A percentile compares a stretch with the other conserved stretches of the same genome.
phyloP scores from a whole-genome alignment of 2,329 filamentous ascomycete species.

The Lachnellula occidentalis region DNA sequence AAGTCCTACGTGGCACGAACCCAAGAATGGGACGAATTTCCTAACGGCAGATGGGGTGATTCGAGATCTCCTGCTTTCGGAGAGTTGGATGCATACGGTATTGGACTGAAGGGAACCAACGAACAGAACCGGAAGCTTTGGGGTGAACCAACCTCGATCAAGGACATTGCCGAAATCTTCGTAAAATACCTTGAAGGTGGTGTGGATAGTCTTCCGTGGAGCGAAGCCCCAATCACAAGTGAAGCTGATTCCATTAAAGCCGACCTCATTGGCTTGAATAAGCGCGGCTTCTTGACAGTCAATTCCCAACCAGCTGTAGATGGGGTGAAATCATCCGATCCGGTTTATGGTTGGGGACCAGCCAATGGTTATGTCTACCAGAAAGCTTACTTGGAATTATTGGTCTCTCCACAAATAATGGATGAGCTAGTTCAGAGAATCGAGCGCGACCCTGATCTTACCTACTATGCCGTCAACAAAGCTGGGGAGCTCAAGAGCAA shows the following conservation, averaged over 20 bases:
- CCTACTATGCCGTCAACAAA: constrained; percentile 91
- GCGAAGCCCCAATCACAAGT: constrained; percentile 76
- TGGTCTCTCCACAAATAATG: constrained; percentile 77
- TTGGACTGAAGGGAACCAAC: constrained; percentile 89
- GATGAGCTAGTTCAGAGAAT: constrained; percentile 73
- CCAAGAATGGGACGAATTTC: constrained; percentile 98
- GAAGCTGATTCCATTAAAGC: constrained; percentile 76
- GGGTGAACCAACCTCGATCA: constrained; percentile 76
- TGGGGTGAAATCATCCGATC: constrained; percentile 80
- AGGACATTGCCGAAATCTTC: constrained; percentile 79
- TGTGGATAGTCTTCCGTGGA: constrained; percentile 85
- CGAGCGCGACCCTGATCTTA: constrained; percentile 72
- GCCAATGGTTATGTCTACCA: constrained; percentile 96
- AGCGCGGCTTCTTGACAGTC: constrained; percentile 83
- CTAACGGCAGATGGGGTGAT: constrained; percentile 98
- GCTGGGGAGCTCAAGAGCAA: constrained; percentile 79
- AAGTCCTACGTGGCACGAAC: constrained; percentile 93
- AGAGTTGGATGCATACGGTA: constrained; percentile 88
- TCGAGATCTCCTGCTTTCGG: constrained; percentile 94
- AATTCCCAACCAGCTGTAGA: constrained; percentile 97
- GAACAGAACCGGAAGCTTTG: constrained; percentile 94
- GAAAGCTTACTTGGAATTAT: constrained; percentile 91
- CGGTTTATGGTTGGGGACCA: constrained; percentile 90
- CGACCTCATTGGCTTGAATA: constrained; percentile 76
- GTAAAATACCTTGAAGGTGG: constrained; percentile 78